Evolutionary conservation across 768 basidiomycete species (phyloP).

Genomic region (Agrocybe chaxingu): DNA sequence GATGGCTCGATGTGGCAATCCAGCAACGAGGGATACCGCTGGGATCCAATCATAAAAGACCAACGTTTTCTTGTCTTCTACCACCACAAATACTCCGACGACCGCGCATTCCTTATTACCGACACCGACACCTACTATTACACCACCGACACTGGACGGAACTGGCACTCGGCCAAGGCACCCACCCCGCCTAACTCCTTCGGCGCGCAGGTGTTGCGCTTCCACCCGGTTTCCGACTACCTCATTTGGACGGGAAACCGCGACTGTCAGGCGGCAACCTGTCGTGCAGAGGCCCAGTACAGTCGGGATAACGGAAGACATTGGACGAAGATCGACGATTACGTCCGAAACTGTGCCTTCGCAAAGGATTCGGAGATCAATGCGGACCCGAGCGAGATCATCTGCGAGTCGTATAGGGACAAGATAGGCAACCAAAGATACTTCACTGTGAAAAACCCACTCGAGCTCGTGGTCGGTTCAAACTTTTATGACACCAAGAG

Average conservation of each 20-base stretch:
- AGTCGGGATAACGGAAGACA: constrained; percentile 70
- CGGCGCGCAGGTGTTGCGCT: constrained; percentile 71
- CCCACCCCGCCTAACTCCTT: constrained; percentile 81
- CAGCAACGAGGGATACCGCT: constrained; percentile 90
- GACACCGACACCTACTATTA: constrained; percentile 58
- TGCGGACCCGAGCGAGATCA: constrained; percentile 82
- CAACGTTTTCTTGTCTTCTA: constrained; percentile 79
- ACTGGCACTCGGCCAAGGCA: constrained; percentile 58
- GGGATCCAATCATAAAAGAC: constrained; percentile 62
- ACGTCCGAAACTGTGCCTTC: constrained; percentile 92
- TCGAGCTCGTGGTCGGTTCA: constrained; percentile 77
- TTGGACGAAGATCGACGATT: constrained; percentile 79
- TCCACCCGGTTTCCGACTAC: constrained; percentile 83
- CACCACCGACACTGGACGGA: constrained; percentile 78
- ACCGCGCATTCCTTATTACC: constrained; percentile 92
- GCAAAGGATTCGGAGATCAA: constrained; percentile 75
- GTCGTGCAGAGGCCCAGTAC: constrained; percentile 75
- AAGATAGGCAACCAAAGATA: constrained; percentile 77
- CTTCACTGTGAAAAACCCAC: constrained; percentile 55
- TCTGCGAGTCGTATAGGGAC: constrained; percentile 85
- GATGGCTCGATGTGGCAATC: constrained; percentile 92
- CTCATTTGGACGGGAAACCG: constrained; percentile 86
- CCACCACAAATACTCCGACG: constrained; percentile 75
- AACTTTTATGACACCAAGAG: constrained; percentile 64
- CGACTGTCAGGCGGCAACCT: constrained; percentile 55